A percentile compares a stretch with the other conserved stretches of the same genome.
These are phyloP conservation scores for Neurospora sp. DNA, from an alignment of 495 filamentous ascomycete genomes.

Conservation along the genomic window DNA sequence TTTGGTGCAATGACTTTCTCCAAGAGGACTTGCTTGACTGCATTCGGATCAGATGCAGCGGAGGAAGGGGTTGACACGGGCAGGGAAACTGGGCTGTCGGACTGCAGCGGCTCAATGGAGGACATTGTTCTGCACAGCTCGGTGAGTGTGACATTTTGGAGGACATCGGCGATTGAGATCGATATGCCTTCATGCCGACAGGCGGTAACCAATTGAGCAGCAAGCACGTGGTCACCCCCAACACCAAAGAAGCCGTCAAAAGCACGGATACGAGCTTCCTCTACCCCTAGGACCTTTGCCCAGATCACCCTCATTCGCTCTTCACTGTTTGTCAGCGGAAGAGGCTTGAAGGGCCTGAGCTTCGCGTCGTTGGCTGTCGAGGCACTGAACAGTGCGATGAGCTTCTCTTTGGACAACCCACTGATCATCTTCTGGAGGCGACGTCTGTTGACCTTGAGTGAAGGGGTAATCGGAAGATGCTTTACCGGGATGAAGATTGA, in stretches of 20 bases:
- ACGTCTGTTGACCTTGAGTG: slow-evolving; percentile 31
- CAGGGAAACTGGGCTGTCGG: slow-evolving; percentile 1
- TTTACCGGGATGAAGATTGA: slow-evolving; percentile 34
- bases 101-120: slow-evolving; percentile 7
- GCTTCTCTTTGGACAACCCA: slow-evolving; percentile 27
- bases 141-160: slow-evolving; percentile 25
- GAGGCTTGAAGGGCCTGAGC: slow-evolving; percentile 26
- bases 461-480: slow-evolving; percentile 31
- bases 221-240: slow-evolving; percentile 34
- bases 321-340: slow-evolving; percentile 33
- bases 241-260: slow-evolving; percentile 34
- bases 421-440: slow-evolving; percentile 31
- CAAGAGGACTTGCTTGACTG: slow-evolving; percentile 20
- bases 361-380: slow-evolving; percentile 24
- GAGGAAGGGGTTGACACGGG: slow-evolving; percentile 1
- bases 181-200: slow-evolving; percentile 27
- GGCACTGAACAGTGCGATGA: slow-evolving; percentile 23
- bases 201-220: slow-evolving; percentile 28
- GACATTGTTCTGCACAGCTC: slow-evolving; percentile 28
- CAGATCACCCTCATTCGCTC: slow-evolving; percentile 33
- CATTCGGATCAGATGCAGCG: slow-evolving; percentile 3
- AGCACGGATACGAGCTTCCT: slow-evolving; percentile 27
- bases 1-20: slow-evolving; percentile 25
- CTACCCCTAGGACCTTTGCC: slow-evolving; percentile 29
- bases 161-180: slow-evolving; percentile 29